Conservation (phyloP, 345 rosid species). For the Euphorbia pulcherrima region DNA sequence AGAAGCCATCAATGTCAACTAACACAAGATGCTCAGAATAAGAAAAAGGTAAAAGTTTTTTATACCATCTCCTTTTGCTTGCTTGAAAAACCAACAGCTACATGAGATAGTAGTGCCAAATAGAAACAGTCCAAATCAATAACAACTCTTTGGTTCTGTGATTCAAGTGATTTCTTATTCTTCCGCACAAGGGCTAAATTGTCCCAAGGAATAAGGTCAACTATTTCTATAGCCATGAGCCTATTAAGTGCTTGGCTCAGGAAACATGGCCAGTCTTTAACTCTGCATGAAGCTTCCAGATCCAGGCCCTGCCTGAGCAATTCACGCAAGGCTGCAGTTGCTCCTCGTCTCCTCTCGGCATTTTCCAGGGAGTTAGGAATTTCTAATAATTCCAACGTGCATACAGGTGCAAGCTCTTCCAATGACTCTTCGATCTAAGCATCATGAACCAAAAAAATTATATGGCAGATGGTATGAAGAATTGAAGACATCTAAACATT, state of each 20-base stretch:
- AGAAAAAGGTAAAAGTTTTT: constrained; percentile 14
- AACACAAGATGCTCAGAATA: neutral
- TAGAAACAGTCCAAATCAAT: constrained; percentile 78
- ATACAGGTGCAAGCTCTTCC: constrained; percentile 98
- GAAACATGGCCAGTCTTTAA: constrained; percentile 86
- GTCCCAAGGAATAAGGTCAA: constrained; percentile 91
- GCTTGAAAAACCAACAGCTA: constrained; percentile 82
- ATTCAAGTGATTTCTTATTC: constrained; percentile 88
- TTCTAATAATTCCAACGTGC: constrained; percentile 88
- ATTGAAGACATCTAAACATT: too few species aligned
- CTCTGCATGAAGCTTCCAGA: constrained; percentile 76
- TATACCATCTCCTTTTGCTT: constrained; percentile 75
- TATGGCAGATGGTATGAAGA: neutral
- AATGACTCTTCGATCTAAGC: constrained; percentile 52
- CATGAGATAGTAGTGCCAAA: constrained; percentile 65
- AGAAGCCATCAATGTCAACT: neutral
- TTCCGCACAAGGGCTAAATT: constrained; percentile 59
- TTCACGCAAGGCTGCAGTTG: constrained; percentile 85
- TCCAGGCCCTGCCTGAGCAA: constrained; percentile 89
- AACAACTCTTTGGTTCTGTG: constrained; percentile 85
- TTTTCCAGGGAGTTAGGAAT: constrained; percentile 77
- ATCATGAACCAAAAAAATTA: neutral
- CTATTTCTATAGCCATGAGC: constrained; percentile 79
- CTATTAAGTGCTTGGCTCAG: constrained; percentile 66
- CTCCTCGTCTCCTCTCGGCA: constrained; percentile 77